phyloP scores from a whole-genome alignment of 352 stramenopile genomes.

The Saprolegnia diclina region DNA sequence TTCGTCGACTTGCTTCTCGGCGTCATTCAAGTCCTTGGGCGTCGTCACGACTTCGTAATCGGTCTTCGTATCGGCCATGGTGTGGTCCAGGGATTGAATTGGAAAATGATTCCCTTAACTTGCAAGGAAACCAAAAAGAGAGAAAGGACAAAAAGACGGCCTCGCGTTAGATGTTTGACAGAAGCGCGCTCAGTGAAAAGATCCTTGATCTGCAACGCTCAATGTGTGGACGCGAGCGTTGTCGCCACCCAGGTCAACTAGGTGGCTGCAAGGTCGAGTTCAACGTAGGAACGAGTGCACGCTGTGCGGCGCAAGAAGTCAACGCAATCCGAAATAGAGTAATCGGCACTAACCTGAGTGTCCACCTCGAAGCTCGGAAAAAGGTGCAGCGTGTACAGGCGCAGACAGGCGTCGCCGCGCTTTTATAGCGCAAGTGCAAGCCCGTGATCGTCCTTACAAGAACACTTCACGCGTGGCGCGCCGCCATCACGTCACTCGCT shows the following conservation, averaged over 20 bases:
- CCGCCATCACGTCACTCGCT: no score
- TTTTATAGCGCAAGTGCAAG: no score
- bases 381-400: no score
- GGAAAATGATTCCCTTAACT: background rate
- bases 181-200: background rate
- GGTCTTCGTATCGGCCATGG: background rate
- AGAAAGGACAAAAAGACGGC: background rate
- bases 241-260: background rate
- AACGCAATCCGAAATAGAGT: no score
- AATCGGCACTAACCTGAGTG: no score
- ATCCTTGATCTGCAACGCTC: background rate
- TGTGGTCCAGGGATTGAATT: background rate
- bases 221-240: background rate
- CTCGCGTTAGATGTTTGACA: background rate
- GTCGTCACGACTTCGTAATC: slow-evolving; percentile 6
- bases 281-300: no score
- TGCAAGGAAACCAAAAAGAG: background rate
- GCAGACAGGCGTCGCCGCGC: no score
- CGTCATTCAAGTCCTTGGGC: background rate
- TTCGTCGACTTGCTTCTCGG: background rate
- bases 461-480: no score
- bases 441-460: no score
- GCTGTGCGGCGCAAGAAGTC: no score
- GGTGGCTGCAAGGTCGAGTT: no score
- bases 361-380: no score